phyloP scores from a whole-genome alignment of 2,329 filamentous ascomycete genomes.

The Venturia nashicola region DNA sequence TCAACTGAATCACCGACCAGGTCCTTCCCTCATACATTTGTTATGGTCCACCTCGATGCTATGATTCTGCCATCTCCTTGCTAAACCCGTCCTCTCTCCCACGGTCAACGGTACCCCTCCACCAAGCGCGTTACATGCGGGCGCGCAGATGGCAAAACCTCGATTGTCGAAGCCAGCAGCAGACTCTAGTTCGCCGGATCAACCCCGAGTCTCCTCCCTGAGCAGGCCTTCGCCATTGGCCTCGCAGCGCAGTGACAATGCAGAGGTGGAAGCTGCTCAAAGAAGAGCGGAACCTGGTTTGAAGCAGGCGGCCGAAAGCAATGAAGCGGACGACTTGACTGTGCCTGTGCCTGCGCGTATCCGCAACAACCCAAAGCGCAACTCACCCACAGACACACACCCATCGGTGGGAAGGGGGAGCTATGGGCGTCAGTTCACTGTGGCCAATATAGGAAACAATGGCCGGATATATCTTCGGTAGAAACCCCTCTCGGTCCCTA shows the following conservation, averaged over 20 bases:
- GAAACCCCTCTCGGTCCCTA: not conserved
- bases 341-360: not conserved
- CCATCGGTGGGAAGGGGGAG: not conserved
- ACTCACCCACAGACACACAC: not conserved
- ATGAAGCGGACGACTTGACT: not conserved
- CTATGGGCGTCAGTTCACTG: constrained; percentile 30
- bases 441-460: constrained; percentile 34
- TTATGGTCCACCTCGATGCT: not conserved
- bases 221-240: not conserved
- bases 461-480: constrained; percentile 36
- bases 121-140: not conserved
- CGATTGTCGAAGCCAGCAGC: not conserved
- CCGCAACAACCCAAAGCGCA: not conserved
- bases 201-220: not conserved
- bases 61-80: not conserved
- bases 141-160: not conserved
- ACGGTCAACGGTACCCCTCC: not conserved
- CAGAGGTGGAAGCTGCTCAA: not conserved
- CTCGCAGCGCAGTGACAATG: not conserved
- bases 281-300: not conserved
- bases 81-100: not conserved
- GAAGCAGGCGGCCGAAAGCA: not conserved
- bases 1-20: not conserved
- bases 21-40: not conserved
- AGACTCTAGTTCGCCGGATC: not conserved